A percentile compares a stretch with the other conserved stretches of the same genome.
Evolutionary conservation across 2,329 filamentous ascomycete genomes (phyloP).

Genomic region (Helotiales sp.): DNA sequence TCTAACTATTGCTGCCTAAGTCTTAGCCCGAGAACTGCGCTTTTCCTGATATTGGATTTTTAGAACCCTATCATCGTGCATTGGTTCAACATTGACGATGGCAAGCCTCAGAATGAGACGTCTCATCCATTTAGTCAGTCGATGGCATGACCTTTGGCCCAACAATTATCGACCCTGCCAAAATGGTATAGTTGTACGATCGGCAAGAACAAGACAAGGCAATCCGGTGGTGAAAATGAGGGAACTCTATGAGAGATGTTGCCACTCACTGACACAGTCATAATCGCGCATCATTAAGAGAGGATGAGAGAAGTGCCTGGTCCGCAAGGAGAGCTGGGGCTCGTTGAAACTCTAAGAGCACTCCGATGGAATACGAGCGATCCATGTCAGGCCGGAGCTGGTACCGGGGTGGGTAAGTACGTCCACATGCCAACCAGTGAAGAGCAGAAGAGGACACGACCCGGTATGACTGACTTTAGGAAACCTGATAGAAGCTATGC

Average conservation of each 20-base stretch:
- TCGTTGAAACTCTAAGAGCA: too few relatives aligned
- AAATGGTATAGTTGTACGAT: too few relatives aligned
- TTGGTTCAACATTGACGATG: too few relatives aligned
- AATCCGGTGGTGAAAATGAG: not conserved
- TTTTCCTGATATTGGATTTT: not conserved
- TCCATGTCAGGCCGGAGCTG: not conserved
- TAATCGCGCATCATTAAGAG: too few relatives aligned
- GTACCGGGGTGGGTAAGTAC: not conserved
- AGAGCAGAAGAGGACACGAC: not conserved
- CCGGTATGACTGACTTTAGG: not conserved
- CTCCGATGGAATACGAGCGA: too few relatives aligned
- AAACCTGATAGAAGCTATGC: not conserved
- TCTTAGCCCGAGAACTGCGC: not conserved
- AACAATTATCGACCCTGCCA: too few relatives aligned
- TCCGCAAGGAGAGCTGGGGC: too few relatives aligned
- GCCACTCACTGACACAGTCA: not conserved
- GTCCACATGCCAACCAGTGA: not conserved
- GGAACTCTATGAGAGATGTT: not conserved
- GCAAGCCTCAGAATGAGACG: too few relatives aligned
- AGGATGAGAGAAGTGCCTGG: not conserved
- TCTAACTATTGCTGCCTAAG: not conserved
- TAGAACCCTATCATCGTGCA: too few relatives aligned
- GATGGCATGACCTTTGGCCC: too few relatives aligned
- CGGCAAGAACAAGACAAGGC: not conserved
- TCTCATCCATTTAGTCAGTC: too few relatives aligned